A percentile compares a stretch with the other conserved stretches of the same genome.
Evolutionary conservation across 345 rosid species (phyloP).

Genomic region (Firmiana major): DNA sequence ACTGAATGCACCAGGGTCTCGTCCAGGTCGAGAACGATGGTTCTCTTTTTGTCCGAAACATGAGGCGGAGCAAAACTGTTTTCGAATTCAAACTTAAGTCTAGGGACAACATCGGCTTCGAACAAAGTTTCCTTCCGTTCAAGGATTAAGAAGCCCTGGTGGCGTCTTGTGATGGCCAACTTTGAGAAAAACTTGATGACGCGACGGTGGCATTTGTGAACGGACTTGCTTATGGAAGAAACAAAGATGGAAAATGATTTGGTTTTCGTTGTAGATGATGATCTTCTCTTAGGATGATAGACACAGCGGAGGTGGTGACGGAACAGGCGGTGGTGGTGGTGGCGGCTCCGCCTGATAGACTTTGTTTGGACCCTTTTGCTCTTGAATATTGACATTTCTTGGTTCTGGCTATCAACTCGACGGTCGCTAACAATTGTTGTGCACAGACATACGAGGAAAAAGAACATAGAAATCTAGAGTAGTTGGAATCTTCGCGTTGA

Average conservation of each 20-base stretch:
- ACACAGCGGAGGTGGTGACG: neutral
- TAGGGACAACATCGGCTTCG: neutral
- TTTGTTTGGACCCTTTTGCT: neutral
- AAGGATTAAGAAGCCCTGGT: neutral
- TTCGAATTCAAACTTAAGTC: neutral
- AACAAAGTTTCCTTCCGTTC: neutral
- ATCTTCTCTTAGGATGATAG: neutral
- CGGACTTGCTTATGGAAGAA: slow-evolving; percentile 6
- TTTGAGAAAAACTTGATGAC: neutral
- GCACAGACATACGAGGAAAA: too few species aligned
- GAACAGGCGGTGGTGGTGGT: neutral
- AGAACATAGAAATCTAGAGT: neutral
- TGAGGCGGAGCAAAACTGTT: neutral
- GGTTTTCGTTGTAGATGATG: neutral
- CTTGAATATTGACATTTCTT: neutral
- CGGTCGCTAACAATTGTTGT: too few species aligned
- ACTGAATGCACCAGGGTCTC: slow-evolving; percentile 78
- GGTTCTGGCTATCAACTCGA: neutral
- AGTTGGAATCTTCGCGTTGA: neutral
- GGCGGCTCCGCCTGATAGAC: neutral
- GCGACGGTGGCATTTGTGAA: neutral
- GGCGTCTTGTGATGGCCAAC: neutral
- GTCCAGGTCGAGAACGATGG: slow-evolving; percentile 85
- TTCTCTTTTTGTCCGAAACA: slow-evolving; percentile 26
- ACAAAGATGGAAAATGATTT: neutral